Percentiles rank a stretch among this genome's conserved stretches.
phyloP scores from a whole-genome alignment of 2,329 filamentous ascomycete species.

The Annulohypoxylon truncatum region DNA sequence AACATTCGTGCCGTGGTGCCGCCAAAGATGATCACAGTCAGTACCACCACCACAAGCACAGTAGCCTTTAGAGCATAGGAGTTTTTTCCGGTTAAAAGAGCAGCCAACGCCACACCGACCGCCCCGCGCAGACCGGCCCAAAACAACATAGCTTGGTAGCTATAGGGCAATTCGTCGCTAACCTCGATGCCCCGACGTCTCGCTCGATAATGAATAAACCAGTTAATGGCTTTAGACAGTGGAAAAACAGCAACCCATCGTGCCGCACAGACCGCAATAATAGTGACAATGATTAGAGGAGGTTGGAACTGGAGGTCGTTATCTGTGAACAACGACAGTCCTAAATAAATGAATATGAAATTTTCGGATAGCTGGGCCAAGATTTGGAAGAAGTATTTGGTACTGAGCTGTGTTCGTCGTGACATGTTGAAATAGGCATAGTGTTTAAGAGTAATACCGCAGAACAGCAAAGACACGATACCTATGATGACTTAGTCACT shows the following conservation, averaged over 20 bases:
- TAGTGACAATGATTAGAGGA: conserved; percentile 91
- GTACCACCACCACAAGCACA: conserved; percentile 95
- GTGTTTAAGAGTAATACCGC: conserved; percentile 97
- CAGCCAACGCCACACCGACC: conserved; percentile 93
- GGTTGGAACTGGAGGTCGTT: conserved; percentile 90
- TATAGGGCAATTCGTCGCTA: conserved; percentile 89
- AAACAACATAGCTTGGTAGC: conserved; percentile 99
- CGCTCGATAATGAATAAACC: conserved; percentile 88
- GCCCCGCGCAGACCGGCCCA: conserved; percentile 97
- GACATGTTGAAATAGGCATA: conserved; percentile 99
- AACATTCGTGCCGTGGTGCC: conserved; percentile 98
- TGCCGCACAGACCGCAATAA: conserved; percentile 90
- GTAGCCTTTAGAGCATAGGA: conserved; percentile 88
- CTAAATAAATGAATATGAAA: conserved; percentile 99
- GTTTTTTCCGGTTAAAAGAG: conserved; percentile 85
- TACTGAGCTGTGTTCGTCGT: conserved; percentile 93
- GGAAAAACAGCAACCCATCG: conserved; percentile 96
- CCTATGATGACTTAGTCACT: conserved; percentile 61
- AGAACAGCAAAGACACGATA: conserved; percentile 96
- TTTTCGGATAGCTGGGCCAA: conserved; percentile 96
- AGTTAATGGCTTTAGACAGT: conserved; percentile 88
- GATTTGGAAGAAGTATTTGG: conserved; percentile 96
- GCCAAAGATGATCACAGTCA: conserved; percentile 98
- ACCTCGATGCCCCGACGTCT: conserved; percentile 78
- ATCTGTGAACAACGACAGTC: conserved; percentile 93